Evolutionary conservation across 306 rosid genomes (phyloP).

Genomic region (Alnus rubra): DNA sequence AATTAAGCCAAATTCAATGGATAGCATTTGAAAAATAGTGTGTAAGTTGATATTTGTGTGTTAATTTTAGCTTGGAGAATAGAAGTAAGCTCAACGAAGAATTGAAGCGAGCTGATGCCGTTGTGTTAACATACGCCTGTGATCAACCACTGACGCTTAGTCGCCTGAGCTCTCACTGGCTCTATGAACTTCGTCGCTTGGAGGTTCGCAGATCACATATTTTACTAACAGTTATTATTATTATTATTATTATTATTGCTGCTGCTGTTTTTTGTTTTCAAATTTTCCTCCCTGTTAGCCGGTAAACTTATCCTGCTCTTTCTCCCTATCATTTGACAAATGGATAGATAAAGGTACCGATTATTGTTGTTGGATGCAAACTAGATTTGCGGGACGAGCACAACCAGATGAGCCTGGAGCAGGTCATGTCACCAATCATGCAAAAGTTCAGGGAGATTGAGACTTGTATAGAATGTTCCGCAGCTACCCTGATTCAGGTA

Average conservation of each 20-base stretch:
- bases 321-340: background rate
- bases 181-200: conserved; percentile 63
- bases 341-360: conserved; percentile 45
- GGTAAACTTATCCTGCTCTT: background rate
- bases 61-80: conserved; percentile 59
- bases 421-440: conserved; percentile 54
- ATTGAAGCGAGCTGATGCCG: conserved; percentile 76
- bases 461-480: conserved; percentile 60
- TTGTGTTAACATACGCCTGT: conserved; percentile 79
- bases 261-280: background rate
- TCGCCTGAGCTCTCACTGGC: conserved; percentile 72
- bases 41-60: background rate
- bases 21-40: background rate
- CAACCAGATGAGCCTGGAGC: conserved; percentile 37
- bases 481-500: conserved; percentile 43
- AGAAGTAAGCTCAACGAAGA: conserved; percentile 69
- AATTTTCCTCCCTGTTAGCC: background rate
- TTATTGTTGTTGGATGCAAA: conserved; percentile 57
- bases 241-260: background rate
- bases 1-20: background rate
- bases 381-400: conserved; percentile 48
- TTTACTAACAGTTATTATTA: background rate
- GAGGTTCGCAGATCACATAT: conserved; percentile 36
- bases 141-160: conserved; percentile 55
- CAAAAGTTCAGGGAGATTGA: conserved; percentile 48